These are phyloP conservation scores for Ophiostoma sp. DNA, from an alignment of 2,329 filamentous ascomycete species.

Conservation along the genomic window DNA sequence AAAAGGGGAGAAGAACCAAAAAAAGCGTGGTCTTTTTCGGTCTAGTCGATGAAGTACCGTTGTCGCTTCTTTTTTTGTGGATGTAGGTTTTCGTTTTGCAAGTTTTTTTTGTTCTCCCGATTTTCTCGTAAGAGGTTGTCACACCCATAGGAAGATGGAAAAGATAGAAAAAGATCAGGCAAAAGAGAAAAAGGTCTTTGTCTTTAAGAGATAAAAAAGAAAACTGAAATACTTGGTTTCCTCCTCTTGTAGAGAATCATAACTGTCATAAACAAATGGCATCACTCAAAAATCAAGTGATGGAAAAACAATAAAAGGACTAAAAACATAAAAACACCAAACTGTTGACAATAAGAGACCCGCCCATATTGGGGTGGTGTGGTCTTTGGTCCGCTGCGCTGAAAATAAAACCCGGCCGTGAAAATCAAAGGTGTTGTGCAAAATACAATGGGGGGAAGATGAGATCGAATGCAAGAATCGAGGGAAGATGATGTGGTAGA, in stretches of 20 bases:
- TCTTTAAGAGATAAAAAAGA: neutral
- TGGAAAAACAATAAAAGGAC: neutral
- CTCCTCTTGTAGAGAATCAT: constrained; percentile 17
- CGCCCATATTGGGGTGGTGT: constrained; percentile 7
- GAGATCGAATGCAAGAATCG: neutral
- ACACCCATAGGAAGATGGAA: neutral
- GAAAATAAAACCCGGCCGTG: constrained; percentile 4
- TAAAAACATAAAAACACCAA: neutral
- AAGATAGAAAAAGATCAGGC: neutral
- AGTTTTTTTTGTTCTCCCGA: neutral
- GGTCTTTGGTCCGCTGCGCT: constrained; percentile 1
- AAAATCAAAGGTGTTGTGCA: neutral
- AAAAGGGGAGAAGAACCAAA: neutral
- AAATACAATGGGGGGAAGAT: constrained; percentile 10
- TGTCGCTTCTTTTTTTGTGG: neutral
- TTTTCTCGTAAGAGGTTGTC: neutral
- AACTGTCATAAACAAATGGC: constrained; percentile 14
- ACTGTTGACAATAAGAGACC: constrained; percentile 7
- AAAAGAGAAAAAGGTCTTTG: neutral
- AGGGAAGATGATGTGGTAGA: neutral
- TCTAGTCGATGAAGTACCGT: neutral
- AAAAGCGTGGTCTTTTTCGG: neutral
- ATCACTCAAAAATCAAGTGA: neutral
- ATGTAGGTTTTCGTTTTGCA: neutral
- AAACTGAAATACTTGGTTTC: neutral